Evolutionary conservation across 345 rosid species (phyloP).

Genomic region (Erodium maritimum): DNA sequence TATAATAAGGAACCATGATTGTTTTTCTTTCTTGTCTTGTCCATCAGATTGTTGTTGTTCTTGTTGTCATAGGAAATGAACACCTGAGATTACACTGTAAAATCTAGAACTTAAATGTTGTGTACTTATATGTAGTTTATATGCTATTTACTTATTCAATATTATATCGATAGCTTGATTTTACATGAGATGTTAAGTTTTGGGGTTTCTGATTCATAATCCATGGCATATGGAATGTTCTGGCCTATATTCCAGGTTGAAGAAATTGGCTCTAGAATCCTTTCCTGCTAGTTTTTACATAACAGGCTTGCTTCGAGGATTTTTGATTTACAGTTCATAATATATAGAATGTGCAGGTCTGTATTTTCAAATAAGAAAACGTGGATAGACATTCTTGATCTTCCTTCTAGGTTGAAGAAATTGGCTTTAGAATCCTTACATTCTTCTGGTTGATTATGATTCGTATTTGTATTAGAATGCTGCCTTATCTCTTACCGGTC

Average conservation of each 20-base stretch:
- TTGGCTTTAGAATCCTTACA: no score
- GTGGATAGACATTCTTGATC: no score
- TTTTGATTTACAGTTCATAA: neutral
- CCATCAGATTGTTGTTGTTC: constrained; percentile 20
- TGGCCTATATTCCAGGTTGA: neutral
- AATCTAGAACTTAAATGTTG: constrained; percentile 22
- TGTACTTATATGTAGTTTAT: constrained; percentile 30
- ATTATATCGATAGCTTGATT: constrained; percentile 8
- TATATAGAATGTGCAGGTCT: neutral
- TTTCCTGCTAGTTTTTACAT: no score
- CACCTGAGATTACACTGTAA: constrained; percentile 42
- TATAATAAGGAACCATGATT: constrained; percentile 41
- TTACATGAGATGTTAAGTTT: neutral
- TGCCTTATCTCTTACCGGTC: neutral
- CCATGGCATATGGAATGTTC: no score
- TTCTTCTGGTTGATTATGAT: neutral
- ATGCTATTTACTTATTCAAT: constrained; percentile 21
- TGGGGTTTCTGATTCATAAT: neutral
- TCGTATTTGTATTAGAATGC: neutral
- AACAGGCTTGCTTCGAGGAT: neutral
- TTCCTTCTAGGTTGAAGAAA: no score
- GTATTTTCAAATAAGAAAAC: no score
- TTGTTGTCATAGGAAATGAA: constrained; percentile 23
- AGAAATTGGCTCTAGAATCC: no score
- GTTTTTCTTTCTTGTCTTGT: neutral